Percentiles rank a stretch among this genome's conserved stretches.
These are phyloP conservation scores for Teunomyces stri DNA, from an alignment of 805 yeast genomes.

Conservation along the genomic window DNA sequence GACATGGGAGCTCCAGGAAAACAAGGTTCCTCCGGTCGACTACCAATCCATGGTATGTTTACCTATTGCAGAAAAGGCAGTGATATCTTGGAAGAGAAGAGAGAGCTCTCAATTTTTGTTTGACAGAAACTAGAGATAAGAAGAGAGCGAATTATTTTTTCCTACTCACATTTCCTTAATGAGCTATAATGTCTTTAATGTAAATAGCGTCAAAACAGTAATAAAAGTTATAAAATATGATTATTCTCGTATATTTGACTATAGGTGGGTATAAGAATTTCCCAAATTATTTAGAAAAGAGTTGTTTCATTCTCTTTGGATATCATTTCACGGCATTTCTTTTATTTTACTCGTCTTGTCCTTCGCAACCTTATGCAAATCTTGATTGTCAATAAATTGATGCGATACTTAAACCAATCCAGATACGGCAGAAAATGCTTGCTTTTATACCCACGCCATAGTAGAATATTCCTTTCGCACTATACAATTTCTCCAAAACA, in stretches of 20 bases:
- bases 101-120: neutral
- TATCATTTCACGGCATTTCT: too few species aligned
- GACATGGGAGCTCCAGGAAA: slow-evolving; percentile 61
- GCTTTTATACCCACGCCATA: too few species aligned
- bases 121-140: neutral
- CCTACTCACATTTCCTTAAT: neutral
- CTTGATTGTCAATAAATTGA: too few species aligned
- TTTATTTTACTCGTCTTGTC: too few species aligned
- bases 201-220: neutral
- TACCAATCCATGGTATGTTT: slow-evolving; percentile 90
- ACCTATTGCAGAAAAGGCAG: slow-evolving; percentile 68
- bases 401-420: too few species aligned
- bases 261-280: too few species aligned
- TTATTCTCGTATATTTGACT: neutral
- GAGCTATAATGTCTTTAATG: neutral
- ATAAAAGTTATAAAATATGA: neutral
- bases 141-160: neutral
- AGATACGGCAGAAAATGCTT: too few species aligned
- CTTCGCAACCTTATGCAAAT: too few species aligned
- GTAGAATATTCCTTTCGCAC: too few species aligned
- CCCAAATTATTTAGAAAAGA: too few species aligned
- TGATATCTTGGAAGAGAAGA: slow-evolving; percentile 70
- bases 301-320: too few species aligned
- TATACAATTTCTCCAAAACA: too few species aligned
- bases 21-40: slow-evolving; percentile 59